Percentiles rank a stretch among this genome's conserved stretches.
Evolutionary conservation across 2,329 filamentous ascomycete species (phyloP).

Genomic region (Cladosporium sp.): DNA sequence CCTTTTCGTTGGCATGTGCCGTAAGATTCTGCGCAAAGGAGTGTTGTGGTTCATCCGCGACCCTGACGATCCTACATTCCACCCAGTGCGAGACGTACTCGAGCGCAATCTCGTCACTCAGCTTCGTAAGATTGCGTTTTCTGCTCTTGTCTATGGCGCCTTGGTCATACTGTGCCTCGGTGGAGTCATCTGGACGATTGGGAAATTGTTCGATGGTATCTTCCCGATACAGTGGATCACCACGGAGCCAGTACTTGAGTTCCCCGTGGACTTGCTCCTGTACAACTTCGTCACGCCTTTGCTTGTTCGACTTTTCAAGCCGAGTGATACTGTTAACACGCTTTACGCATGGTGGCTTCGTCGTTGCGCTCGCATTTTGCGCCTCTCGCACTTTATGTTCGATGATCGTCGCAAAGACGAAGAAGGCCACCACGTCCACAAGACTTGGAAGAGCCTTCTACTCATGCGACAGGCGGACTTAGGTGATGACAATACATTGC

Average conservation of each 20-base stretch:
- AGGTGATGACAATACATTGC: not conserved
- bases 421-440: slow-evolving; percentile 56
- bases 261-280: slow-evolving; percentile 88
- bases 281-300: slow-evolving; percentile 96
- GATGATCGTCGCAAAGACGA: slow-evolving; percentile 77
- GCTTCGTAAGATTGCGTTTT: slow-evolving; percentile 92
- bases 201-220: slow-evolving; percentile 62
- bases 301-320: slow-evolving; percentile 77
- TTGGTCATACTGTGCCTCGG: slow-evolving; percentile 90
- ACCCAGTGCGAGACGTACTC: slow-evolving; percentile 92
- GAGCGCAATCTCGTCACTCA: slow-evolving; percentile 90
- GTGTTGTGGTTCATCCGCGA: slow-evolving; percentile 98
- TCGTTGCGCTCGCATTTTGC: slow-evolving; percentile 71
- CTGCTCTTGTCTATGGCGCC: slow-evolving; percentile 89
- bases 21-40: slow-evolving; percentile 92
- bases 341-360: slow-evolving; percentile 98
- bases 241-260: slow-evolving; percentile 87
- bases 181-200: slow-evolving; percentile 90
- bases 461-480: slow-evolving; percentile 19
- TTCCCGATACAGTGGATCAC: slow-evolving; percentile 92
- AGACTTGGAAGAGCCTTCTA: slow-evolving; percentile 24
- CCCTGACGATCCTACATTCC: slow-evolving; percentile 96
- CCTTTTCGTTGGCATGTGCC: slow-evolving; percentile 96
- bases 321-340: slow-evolving; percentile 74
- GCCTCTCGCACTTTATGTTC: slow-evolving; percentile 90